These are phyloP conservation scores for Colletotrichum agaves DNA, from an alignment of 2,329 filamentous ascomycete genomes.

Conservation along the genomic window DNA sequence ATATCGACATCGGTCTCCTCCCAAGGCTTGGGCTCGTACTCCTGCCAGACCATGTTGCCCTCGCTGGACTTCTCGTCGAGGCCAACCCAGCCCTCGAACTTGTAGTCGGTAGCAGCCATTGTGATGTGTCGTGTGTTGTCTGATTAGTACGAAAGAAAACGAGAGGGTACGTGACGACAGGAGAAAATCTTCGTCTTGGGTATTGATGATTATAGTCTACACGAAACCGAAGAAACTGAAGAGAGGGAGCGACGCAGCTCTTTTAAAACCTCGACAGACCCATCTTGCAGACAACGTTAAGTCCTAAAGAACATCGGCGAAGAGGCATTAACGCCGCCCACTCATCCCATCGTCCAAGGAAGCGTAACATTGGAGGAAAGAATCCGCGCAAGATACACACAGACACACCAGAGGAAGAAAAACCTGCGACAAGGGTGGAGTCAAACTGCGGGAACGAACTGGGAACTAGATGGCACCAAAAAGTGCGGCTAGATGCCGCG, in stretches of 20 bases:
- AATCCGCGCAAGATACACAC: conserved; percentile 7
- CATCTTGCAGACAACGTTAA: conserved; percentile 21
- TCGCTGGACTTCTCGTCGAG: conserved; percentile 52
- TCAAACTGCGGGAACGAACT: conserved; percentile 29
- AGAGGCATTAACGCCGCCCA: conserved; percentile 29
- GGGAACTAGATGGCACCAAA: conserved; percentile 23
- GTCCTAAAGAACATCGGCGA: conserved; percentile 34
- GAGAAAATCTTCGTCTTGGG: not conserved
- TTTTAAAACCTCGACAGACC: conserved; percentile 17
- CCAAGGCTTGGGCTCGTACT: conserved; percentile 72
- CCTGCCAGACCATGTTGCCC: conserved; percentile 65
- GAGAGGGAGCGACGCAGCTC: conserved; percentile 16
- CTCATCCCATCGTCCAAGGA: conserved; percentile 14
- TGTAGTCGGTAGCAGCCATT: conserved; percentile 51
- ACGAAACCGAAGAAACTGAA: accelerated
- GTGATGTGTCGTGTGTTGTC: conserved; percentile 31
- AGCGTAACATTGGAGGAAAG: conserved; percentile 14
- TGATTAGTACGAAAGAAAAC: not conserved
- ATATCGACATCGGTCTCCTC: conserved; percentile 75
- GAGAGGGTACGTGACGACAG: not conserved
- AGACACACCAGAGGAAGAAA: not conserved
- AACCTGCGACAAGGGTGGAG: conserved; percentile 25
- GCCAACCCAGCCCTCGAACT: conserved; percentile 64
- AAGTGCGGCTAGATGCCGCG: conserved; percentile 32
- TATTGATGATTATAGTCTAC: not conserved